phyloP scores from a whole-genome alignment of 2,329 filamentous ascomycete genomes.

The Pseudodiploospora longispora region DNA sequence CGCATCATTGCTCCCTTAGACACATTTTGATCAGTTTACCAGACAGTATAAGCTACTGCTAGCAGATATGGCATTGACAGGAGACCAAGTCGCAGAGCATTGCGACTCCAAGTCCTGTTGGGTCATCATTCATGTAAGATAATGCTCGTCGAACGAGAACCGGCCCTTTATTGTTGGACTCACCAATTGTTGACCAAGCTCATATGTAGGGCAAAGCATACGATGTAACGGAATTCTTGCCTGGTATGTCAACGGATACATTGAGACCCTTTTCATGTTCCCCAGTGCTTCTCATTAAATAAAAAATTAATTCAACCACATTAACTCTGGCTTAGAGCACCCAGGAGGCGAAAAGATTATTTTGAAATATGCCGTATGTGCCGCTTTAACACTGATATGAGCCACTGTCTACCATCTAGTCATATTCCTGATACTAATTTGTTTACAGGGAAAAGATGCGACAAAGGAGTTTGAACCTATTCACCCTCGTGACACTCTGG shows the following conservation, averaged over 20 bases:
- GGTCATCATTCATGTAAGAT: constrained; percentile 72
- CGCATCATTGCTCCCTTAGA: too few relatives aligned
- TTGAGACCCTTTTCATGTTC: neutral
- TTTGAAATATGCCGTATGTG: constrained; percentile 73
- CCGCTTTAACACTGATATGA: neutral
- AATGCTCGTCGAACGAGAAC: neutral
- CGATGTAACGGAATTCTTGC: constrained; percentile 85
- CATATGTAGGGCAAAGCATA: constrained; percentile 62
- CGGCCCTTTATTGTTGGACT: too few relatives aligned
- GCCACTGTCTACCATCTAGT: neutral
- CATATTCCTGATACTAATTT: neutral
- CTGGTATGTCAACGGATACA: constrained; percentile 39
- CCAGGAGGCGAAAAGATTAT: constrained; percentile 89
- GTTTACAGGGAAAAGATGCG: constrained; percentile 68
- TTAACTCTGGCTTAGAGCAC: constrained; percentile 50
- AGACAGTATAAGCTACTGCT: too few relatives aligned
- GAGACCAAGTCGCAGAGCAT: constrained; percentile 57
- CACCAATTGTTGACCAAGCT: too few relatives aligned
- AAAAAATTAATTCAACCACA: neutral
- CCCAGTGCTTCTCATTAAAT: too few relatives aligned
- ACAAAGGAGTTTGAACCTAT: constrained; percentile 90
- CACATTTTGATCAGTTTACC: too few relatives aligned
- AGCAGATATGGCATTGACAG: constrained; percentile 37
- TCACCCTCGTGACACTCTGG: constrained; percentile 76
- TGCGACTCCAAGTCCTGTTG: constrained; percentile 78